These are phyloP conservation scores for Delphinella strobiligena DNA, from an alignment of 2,329 filamentous ascomycete genomes.

Conservation along the genomic window DNA sequence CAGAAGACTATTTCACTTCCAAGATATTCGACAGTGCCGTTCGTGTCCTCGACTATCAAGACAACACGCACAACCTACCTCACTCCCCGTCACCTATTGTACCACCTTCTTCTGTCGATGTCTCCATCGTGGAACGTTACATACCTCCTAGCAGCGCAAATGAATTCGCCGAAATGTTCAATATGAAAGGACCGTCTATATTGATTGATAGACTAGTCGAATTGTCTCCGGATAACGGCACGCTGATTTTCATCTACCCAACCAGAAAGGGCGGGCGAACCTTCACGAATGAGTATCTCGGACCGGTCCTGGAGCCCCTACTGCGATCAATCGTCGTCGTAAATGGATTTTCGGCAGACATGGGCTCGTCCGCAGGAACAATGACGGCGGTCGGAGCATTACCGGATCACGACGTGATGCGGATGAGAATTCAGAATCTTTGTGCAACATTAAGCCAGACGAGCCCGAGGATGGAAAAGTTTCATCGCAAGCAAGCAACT, in stretches of 20 bases:
- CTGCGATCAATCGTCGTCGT: slow-evolving; percentile 47
- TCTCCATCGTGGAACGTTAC: slow-evolving; percentile 52
- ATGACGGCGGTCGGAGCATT: slow-evolving; percentile 43
- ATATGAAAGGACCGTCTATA: slow-evolving; percentile 40
- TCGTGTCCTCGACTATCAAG: slow-evolving; percentile 45
- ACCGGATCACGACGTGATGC: slow-evolving; percentile 42
- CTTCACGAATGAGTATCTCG: slow-evolving; percentile 48
- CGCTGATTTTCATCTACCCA: slow-evolving; percentile 51
- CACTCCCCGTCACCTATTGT: slow-evolving; percentile 46
- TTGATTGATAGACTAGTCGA: slow-evolving; percentile 50
- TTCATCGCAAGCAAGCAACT: slow-evolving; percentile 20
- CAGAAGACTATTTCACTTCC: slow-evolving; percentile 49
- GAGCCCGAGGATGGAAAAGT: slow-evolving; percentile 17
- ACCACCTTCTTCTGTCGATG: slow-evolving; percentile 46
- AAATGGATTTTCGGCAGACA: slow-evolving; percentile 45
- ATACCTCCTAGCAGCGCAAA: slow-evolving; percentile 49
- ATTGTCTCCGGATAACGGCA: slow-evolving; percentile 44
- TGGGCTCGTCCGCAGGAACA: slow-evolving; percentile 41
- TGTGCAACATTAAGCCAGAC: slow-evolving; percentile 16
- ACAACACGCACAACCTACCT: slow-evolving; percentile 37
- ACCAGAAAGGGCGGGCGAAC: slow-evolving; percentile 44
- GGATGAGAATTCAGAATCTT: slow-evolving; percentile 14
- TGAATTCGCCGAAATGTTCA: slow-evolving; percentile 49
- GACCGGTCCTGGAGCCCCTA: slow-evolving; percentile 48
- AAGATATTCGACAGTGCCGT: slow-evolving; percentile 52